Percentiles rank a stretch among this genome's conserved stretches.
Conservation (phyloP, 2,329 filamentous ascomycete genomes). For the Botrytis cinerea region DNA sequence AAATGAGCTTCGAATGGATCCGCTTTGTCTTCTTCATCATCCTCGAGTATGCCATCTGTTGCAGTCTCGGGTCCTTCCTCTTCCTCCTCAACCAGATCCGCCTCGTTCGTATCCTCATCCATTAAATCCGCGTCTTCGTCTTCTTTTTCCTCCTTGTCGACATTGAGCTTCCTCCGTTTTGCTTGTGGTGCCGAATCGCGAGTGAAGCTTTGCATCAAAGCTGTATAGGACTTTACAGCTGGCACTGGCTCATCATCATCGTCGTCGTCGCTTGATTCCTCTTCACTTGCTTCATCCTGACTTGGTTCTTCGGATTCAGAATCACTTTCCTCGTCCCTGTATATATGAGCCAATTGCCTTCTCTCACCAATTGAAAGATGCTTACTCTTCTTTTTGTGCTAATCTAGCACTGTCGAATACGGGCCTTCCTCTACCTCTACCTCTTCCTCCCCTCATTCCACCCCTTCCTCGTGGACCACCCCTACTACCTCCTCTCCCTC, state of each 20-base stretch:
- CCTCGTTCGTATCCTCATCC: slow-evolving; percentile 28
- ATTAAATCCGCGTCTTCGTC: slow-evolving; percentile 30
- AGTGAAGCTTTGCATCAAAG: slow-evolving; percentile 59
- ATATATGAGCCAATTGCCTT: slow-evolving; percentile 18
- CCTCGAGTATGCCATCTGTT: slow-evolving; percentile 42
- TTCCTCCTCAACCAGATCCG: slow-evolving; percentile 51
- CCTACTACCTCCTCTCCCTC: slow-evolving; percentile 36
- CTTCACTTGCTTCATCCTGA: slow-evolving; percentile 46
- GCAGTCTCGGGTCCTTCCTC: slow-evolving; percentile 49
- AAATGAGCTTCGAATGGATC: slow-evolving; percentile 87
- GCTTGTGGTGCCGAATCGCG: slow-evolving; percentile 49
- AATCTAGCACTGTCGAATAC: slow-evolving; percentile 51
- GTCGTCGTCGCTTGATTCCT: slow-evolving; percentile 49
- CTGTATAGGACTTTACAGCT: slow-evolving; percentile 54
- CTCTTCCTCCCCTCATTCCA: slow-evolving; percentile 37
- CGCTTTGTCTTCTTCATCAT: slow-evolving; percentile 54
- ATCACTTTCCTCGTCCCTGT: slow-evolving; percentile 34
- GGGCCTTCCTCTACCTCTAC: slow-evolving; percentile 42
- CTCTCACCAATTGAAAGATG: not conserved
- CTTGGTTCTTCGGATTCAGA: slow-evolving; percentile 45
- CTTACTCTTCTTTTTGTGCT: slow-evolving; percentile 47
- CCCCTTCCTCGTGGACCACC: slow-evolving; percentile 34
- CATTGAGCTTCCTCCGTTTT: slow-evolving; percentile 60
- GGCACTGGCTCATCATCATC: slow-evolving; percentile 44
- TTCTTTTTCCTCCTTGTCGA: slow-evolving; percentile 28